A percentile compares a stretch with the other conserved stretches of the same genome.
Evolutionary conservation across 352 stramenopile genomes (phyloP).

Genomic region (Globisporangium sylvaticum): DNA sequence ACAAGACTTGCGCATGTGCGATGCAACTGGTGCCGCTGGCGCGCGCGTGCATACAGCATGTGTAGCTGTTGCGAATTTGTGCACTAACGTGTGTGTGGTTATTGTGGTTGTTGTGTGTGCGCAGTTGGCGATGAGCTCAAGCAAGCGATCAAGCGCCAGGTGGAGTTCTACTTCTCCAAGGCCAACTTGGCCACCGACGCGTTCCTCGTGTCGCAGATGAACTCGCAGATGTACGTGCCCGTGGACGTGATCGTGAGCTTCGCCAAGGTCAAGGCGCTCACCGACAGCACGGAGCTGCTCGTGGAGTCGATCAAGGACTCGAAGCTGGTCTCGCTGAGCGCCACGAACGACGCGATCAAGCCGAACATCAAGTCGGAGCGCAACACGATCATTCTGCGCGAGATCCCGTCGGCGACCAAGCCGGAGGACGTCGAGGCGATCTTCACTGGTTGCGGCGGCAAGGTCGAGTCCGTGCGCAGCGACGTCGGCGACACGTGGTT

Average conservation of each 20-base stretch:
- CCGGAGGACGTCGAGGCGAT: conserved; percentile 85
- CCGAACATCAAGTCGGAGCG: conserved; percentile 91
- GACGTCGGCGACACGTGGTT: conserved; percentile 94
- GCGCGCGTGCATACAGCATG: not conserved
- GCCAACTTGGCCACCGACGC: conserved; percentile 83
- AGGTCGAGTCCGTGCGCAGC: conserved; percentile 81
- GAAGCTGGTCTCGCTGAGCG: conserved; percentile 63
- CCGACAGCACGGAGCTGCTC: conserved; percentile 51
- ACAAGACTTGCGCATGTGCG: not conserved
- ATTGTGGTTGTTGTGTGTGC: not conserved
- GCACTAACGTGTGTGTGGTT: not conserved
- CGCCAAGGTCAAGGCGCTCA: conserved; percentile 85
- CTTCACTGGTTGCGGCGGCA: conserved; percentile 73
- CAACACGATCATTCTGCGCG: conserved; percentile 91
- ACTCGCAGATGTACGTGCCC: conserved; percentile 86
- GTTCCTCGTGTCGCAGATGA: conserved; percentile 88
- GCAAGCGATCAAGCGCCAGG: conserved; percentile 78
- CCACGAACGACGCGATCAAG: conserved; percentile 86
- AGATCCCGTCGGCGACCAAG: conserved; percentile 86
- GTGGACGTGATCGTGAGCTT: conserved; percentile 82
- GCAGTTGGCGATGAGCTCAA: conserved; percentile 67
- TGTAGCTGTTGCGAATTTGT: not conserved
- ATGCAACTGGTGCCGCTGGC: not conserved
- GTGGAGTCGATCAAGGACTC: conserved; percentile 73
- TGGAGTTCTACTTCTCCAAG: conserved; percentile 92